Percentiles rank a stretch among this genome's conserved stretches.
Evolutionary conservation across 2,329 filamentous ascomycete species (phyloP).

Genomic region (Aspergillus amoenus): DNA sequence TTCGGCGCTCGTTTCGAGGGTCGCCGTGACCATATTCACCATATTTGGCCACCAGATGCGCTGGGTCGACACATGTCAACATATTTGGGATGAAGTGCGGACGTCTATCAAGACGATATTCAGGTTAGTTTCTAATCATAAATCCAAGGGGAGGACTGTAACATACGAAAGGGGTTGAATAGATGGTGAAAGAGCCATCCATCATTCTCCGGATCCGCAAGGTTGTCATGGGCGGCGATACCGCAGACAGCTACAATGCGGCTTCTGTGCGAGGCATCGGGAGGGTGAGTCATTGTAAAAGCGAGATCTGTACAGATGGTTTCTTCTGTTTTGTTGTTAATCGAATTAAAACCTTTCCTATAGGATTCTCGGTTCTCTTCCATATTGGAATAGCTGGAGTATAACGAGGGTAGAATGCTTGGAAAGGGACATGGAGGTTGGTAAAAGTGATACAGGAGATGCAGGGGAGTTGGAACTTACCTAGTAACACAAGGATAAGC

Average conservation of each 20-base stretch:
- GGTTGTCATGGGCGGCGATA: not conserved
- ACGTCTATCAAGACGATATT: not conserved
- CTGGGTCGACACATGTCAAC: not conserved
- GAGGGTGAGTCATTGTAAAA: not conserved
- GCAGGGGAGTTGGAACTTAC: too few relatives aligned
- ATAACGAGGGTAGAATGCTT: too few relatives aligned
- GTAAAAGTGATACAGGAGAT: too few relatives aligned
- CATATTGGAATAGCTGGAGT: too few relatives aligned
- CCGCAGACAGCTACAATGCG: not conserved
- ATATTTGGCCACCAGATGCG: slow-evolving; percentile 5
- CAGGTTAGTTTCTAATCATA: not conserved
- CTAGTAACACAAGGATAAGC: too few relatives aligned
- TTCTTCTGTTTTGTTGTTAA: too few relatives aligned
- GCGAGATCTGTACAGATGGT: not conserved
- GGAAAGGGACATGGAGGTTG: too few relatives aligned
- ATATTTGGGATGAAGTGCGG: slow-evolving; percentile 2
- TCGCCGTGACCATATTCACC: slow-evolving; percentile 13
- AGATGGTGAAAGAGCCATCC: slow-evolving; percentile 6
- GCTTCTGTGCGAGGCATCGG: not conserved
- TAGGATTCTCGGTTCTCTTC: too few relatives aligned
- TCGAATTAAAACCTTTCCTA: too few relatives aligned
- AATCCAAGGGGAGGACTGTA: not conserved
- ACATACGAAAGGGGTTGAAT: slow-evolving; percentile 2
- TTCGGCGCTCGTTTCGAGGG: slow-evolving; percentile 8
- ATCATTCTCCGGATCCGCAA: slow-evolving; percentile 2